Percentiles rank a stretch among this genome's conserved stretches.
Evolutionary conservation across 1,284 basidiomycete genomes (phyloP).

Genomic region (Marasmius oreades): DNA sequence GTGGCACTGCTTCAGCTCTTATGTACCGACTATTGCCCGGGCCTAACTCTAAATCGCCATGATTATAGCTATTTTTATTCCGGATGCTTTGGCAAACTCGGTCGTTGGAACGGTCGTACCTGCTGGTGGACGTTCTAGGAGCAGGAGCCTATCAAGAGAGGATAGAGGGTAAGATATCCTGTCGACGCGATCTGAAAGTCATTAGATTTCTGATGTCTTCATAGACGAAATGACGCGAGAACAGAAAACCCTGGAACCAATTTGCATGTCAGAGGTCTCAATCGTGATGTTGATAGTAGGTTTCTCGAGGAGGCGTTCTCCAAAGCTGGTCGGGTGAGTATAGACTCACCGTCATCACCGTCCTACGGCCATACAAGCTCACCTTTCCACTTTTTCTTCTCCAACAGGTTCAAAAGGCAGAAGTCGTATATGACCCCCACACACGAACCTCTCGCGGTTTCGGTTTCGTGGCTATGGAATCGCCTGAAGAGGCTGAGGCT

Average conservation of each 20-base stretch:
- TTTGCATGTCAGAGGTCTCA: neutral
- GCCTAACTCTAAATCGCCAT: too few species aligned
- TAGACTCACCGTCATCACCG: neutral
- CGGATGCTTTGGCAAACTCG: too few species aligned
- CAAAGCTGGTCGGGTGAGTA: neutral
- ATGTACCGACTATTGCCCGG: too few species aligned
- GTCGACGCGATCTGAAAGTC: neutral
- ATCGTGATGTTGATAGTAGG: neutral
- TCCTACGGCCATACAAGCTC: too few species aligned
- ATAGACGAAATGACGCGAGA: neutral
- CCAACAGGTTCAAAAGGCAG: slow-evolving; percentile 58
- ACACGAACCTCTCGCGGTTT: slow-evolving; percentile 82
- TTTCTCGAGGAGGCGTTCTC: neutral
- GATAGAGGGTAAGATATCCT: neutral
- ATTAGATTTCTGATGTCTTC: neutral
- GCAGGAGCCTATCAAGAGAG: neutral
- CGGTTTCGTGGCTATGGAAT: slow-evolving; percentile 82
- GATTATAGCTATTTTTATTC: too few species aligned
- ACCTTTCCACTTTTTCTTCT: neutral
- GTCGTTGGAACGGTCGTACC: too few species aligned
- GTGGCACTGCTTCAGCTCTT: too few species aligned
- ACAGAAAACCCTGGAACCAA: neutral
- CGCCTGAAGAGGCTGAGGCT: slow-evolving; percentile 67
- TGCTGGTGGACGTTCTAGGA: too few species aligned
- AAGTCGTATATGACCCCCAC: slow-evolving; percentile 85